Base-by-base conservation (phyloP, 2,329 filamentous ascomycete genomes). In the Diaporthe citri region DNA sequence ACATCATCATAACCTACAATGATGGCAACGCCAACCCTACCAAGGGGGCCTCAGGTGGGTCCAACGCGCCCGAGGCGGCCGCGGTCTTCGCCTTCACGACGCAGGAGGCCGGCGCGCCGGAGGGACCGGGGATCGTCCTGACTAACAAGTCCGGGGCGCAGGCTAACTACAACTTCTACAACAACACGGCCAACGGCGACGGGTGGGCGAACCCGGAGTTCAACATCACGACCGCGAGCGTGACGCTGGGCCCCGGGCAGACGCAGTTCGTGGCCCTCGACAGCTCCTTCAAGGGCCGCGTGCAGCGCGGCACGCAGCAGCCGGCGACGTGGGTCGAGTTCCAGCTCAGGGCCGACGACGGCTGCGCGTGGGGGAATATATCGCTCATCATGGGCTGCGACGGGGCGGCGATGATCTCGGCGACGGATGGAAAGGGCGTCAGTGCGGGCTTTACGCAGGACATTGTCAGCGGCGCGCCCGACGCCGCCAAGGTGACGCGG, bases 271-370 rank as follows among this genome's bases (percentile, higher is more conserved):
- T 66, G 20, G 20, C 41, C 0, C 60, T 66, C 41, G 60, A 66
- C 41, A 34, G 17, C 17, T 66, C 60, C 41, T 66, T 66, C 60
- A 66, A 66, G 60, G 60, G 60, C 41, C 60, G 60, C 41, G 60
- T 85, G 17, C 84, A 85, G 78, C 81, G 83, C 48, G 84, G 83
- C 8, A 81, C 78, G 52, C 77, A 80, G 41, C 79, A 81, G n/a
- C 83, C 83, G 1, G 80, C 80, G 28, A 85, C 84, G 1, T 85
- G 83, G 83, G 82, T 81, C 31, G 84, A 85, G 75, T 85, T 85
- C 77, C 83, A 85, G 74, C 78, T 85, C 72, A 79, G 80, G 36
- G 83, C 77, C 3, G 79, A 85, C 73, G 84, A 85, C 77, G 78
- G 80, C 22, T 76, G 77, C 8, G 83, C 83, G 1, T 84, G 85